These are phyloP conservation scores for Verticillium nonalfalfae DNA, from an alignment of 2,329 filamentous ascomycete species.

Conservation along the genomic window DNA sequence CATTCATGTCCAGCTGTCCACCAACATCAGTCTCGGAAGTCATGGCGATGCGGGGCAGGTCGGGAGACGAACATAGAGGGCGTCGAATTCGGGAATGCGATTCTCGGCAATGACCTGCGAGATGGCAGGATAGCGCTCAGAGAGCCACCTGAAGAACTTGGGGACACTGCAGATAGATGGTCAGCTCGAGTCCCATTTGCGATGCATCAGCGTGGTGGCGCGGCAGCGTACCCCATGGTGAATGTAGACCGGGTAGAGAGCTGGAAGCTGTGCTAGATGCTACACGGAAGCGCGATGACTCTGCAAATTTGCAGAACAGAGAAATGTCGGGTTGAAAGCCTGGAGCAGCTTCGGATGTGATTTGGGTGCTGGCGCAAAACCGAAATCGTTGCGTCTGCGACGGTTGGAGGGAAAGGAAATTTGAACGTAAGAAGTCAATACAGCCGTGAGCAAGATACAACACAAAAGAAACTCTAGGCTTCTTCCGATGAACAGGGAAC, in stretches of 20 bases:
- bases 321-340: neutral
- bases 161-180: constrained; percentile 46
- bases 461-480: constrained; percentile 1
- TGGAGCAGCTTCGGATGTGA: neutral
- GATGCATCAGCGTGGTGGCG: neutral
- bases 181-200: constrained; percentile 1
- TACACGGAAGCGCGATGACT: neutral
- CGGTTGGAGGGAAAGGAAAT: neutral
- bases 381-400: neutral
- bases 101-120: constrained; percentile 98
- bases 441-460: neutral
- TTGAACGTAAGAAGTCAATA: neutral
- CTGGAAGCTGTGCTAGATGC: neutral
- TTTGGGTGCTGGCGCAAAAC: neutral
- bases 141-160: constrained; percentile 99
- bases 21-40: constrained; percentile 19
- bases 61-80: constrained; percentile 64
- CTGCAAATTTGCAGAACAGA: neutral
- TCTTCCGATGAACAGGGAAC: constrained; percentile 12
- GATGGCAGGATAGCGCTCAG: constrained; percentile 96
- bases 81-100: constrained; percentile 97
- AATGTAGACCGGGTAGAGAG: constrained; percentile 2
- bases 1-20: constrained; percentile 84
- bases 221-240: constrained; percentile 22
- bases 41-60: constrained; percentile 11